These are phyloP conservation scores for Cercospora sp. DNA, from an alignment of 2,329 filamentous ascomycete genomes.

Conservation along the genomic window DNA sequence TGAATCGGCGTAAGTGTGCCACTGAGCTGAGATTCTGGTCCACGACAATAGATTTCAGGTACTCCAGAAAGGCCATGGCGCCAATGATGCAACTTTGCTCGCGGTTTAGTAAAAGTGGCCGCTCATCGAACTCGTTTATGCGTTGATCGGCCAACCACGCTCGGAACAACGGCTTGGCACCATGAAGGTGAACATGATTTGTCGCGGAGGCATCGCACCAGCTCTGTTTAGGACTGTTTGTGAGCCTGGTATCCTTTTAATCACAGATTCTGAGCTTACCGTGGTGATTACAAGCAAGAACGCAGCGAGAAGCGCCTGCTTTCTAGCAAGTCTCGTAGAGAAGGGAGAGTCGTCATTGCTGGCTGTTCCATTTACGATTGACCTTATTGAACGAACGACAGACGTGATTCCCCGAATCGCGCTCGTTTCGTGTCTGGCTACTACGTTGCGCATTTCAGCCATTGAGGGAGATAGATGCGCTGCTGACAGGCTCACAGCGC, in stretches of 20 bases:
- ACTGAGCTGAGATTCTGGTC: constrained; percentile 17
- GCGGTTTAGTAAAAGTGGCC: constrained; percentile 10
- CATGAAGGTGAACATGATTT: constrained; percentile 12
- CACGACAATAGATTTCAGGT: constrained; percentile 19
- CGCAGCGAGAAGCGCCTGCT: not conserved
- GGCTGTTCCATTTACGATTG: not conserved
- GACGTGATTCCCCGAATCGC: not conserved
- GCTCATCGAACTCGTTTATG: not conserved
- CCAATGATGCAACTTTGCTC: constrained; percentile 24
- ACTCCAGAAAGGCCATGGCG: constrained; percentile 24
- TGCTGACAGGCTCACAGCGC: not conserved
- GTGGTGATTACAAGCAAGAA: not conserved
- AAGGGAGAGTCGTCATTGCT: not conserved
- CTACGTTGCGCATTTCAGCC: not conserved
- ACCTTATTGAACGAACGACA: not conserved
- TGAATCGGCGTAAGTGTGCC: constrained; percentile 15
- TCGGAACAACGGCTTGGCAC: constrained; percentile 19
- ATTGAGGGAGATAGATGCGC: not conserved
- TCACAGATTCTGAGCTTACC: not conserved
- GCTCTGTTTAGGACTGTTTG: not conserved
- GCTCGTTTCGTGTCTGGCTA: not conserved
- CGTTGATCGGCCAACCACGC: constrained; percentile 17
- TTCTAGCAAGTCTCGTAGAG: not conserved
- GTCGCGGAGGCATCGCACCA: not conserved
- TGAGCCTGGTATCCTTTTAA: not conserved